Conservation (phyloP, 768 basidiomycete genomes). For the Pleurotus eryngii region DNA sequence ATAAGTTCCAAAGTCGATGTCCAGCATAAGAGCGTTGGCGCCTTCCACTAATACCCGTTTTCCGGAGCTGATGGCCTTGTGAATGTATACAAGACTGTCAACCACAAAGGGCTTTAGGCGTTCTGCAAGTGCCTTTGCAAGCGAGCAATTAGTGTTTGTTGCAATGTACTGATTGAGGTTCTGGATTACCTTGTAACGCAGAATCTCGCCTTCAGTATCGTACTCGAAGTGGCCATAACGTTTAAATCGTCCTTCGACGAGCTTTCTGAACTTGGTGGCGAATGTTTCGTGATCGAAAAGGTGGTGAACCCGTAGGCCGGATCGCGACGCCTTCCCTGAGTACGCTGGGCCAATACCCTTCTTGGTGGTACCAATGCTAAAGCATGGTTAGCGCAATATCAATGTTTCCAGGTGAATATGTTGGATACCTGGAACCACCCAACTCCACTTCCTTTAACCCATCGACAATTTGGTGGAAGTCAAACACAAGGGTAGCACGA, state of each 20-base stretch:
- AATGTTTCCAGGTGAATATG: background rate
- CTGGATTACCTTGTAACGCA: constrained; percentile 77
- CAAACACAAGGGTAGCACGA: constrained; percentile 95
- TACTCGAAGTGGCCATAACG: constrained; percentile 98
- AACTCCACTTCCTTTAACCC: constrained; percentile 97
- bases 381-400: background rate
- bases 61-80: constrained; percentile 67
- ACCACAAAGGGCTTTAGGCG: constrained; percentile 84
- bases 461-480: constrained; percentile 99
- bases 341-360: constrained; percentile 98
- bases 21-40: constrained; percentile 98
- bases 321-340: constrained; percentile 95
- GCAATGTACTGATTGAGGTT: too few species aligned
- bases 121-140: constrained; percentile 68
- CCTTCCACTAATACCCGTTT: constrained; percentile 93
- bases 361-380: constrained; percentile 95
- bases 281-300: constrained; percentile 86
- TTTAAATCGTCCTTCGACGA: constrained; percentile 97
- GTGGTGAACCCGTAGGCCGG: constrained; percentile 94
- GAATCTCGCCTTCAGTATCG: constrained; percentile 95
- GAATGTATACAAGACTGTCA: constrained; percentile 84
- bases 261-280: constrained; percentile 86
- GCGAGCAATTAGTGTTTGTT: background rate
- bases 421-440: constrained; percentile 71
- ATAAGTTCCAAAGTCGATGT: constrained; percentile 97